Conservation (phyloP, 2,329 filamentous ascomycete species). For the Cyclaneusma minus region DNA sequence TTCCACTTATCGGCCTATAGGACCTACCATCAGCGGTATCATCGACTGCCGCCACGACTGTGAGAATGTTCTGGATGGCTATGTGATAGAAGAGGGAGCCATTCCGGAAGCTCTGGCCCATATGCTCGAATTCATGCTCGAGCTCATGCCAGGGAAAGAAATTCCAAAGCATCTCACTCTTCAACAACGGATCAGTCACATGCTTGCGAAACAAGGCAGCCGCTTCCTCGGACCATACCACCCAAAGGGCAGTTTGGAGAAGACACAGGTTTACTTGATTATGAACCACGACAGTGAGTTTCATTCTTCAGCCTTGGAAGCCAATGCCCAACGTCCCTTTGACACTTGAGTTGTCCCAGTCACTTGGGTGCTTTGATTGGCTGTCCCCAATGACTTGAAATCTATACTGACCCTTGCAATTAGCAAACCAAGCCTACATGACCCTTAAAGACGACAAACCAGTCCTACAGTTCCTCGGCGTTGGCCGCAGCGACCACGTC, state of each 20-base stretch:
- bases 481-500: constrained; percentile 38
- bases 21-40: constrained; percentile 46
- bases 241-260: constrained; percentile 36
- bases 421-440: constrained; percentile 38
- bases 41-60: constrained; percentile 41
- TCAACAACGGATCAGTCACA: constrained; percentile 26
- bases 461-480: constrained; percentile 41
- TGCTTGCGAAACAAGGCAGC: constrained; percentile 32
- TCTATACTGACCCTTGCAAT: constrained; percentile 1
- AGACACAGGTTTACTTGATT: constrained; percentile 47
- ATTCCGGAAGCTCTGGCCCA: constrained; percentile 39
- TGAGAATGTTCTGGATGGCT: constrained; percentile 41
- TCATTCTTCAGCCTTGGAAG: constrained; percentile 13
- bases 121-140: constrained; percentile 40
- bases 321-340: too few species aligned
- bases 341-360: too few species aligned
- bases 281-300: constrained; percentile 47
- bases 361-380: too few species aligned
- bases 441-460: constrained; percentile 43
- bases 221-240: constrained; percentile 43
- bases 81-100: constrained; percentile 47
- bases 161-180: constrained; percentile 23
- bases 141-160: constrained; percentile 32
- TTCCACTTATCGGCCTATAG: constrained; percentile 34
- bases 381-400: too few species aligned